Evolutionary conservation across 1,139 yeast species (phyloP).

Genomic region (Suhomyces chickasaworum): DNA sequence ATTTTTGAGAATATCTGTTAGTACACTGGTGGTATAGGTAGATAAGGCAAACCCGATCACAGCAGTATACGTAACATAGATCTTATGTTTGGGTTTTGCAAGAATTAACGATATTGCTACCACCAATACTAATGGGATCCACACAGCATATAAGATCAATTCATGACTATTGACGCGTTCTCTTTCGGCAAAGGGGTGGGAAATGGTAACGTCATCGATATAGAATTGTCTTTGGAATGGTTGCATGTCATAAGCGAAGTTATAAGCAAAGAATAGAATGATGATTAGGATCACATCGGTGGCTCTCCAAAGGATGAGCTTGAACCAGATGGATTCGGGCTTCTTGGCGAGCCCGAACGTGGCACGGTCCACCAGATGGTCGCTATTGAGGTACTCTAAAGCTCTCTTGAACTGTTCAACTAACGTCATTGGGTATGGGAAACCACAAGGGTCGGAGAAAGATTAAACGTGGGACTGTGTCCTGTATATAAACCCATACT

Average conservation of each 20-base stretch:
- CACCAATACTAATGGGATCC: slow-evolving; percentile 40
- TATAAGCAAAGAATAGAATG: slow-evolving; percentile 44
- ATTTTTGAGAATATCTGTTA: slow-evolving; percentile 61
- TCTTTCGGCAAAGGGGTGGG: slow-evolving; percentile 47
- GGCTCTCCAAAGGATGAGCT: slow-evolving; percentile 57
- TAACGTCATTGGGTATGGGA: slow-evolving; percentile 1
- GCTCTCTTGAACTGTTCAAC: slow-evolving; percentile 5
- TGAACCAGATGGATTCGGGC: slow-evolving; percentile 22
- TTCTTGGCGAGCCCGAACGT: slow-evolving; percentile 50
- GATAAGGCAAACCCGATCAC: slow-evolving; percentile 43
- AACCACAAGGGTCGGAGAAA: not conserved
- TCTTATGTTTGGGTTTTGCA: slow-evolving; percentile 36
- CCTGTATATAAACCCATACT: not conserved
- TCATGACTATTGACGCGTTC: slow-evolving; percentile 43
- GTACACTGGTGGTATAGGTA: slow-evolving; percentile 41
- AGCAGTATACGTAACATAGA: slow-evolving; percentile 45
- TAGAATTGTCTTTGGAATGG: slow-evolving; percentile 76
- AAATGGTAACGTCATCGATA: slow-evolving; percentile 40
- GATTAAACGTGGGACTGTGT: too few relatives aligned
- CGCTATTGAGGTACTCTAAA: slow-evolving; percentile 15
- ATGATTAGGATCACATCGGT: slow-evolving; percentile 54
- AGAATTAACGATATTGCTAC: slow-evolving; percentile 27
- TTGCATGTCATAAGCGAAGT: slow-evolving; percentile 45
- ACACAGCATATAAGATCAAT: slow-evolving; percentile 40
- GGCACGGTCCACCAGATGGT: slow-evolving; percentile 41